Evolutionary conservation across 2,329 filamentous ascomycete species (phyloP).

Genomic region (Fusarium brachygibbosum): DNA sequence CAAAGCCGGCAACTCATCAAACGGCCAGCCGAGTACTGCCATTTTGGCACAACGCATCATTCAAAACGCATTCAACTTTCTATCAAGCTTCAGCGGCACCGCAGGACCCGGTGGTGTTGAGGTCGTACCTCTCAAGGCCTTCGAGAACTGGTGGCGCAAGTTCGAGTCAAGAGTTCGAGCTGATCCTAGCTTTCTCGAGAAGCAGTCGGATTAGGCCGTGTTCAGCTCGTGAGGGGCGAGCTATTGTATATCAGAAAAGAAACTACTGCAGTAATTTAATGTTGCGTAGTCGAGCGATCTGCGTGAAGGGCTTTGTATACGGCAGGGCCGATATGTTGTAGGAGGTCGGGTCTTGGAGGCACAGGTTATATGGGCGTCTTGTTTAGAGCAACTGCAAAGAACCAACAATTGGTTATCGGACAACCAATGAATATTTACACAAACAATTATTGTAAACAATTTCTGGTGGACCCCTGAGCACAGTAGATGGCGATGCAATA

Average conservation of each 20-base stretch:
- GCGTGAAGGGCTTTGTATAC: background rate
- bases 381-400: slow-evolving; percentile 24
- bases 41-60: slow-evolving; percentile 93
- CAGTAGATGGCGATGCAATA: background rate
- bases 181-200: slow-evolving; percentile 91
- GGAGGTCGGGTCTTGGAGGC: background rate
- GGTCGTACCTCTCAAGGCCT: slow-evolving; percentile 92
- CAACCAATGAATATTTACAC: background rate
- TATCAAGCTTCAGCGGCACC: slow-evolving; percentile 84
- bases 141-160: slow-evolving; percentile 98
- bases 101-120: slow-evolving; percentile 75
- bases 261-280: background rate
- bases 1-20: slow-evolving; percentile 46
- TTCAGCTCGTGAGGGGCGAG: background rate
- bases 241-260: background rate
- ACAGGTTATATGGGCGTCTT: slow-evolving; percentile 10
- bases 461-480: background rate
- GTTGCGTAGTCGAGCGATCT: background rate
- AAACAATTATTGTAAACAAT: background rate
- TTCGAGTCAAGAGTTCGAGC: slow-evolving; percentile 89
- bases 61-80: slow-evolving; percentile 96
- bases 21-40: slow-evolving; percentile 72
- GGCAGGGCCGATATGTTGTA: background rate
- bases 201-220: slow-evolving; percentile 54
- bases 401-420: slow-evolving; percentile 8